phyloP scores from a whole-genome alignment of 2,329 filamentous ascomycete species.

The Beauveria brongniartii region DNA sequence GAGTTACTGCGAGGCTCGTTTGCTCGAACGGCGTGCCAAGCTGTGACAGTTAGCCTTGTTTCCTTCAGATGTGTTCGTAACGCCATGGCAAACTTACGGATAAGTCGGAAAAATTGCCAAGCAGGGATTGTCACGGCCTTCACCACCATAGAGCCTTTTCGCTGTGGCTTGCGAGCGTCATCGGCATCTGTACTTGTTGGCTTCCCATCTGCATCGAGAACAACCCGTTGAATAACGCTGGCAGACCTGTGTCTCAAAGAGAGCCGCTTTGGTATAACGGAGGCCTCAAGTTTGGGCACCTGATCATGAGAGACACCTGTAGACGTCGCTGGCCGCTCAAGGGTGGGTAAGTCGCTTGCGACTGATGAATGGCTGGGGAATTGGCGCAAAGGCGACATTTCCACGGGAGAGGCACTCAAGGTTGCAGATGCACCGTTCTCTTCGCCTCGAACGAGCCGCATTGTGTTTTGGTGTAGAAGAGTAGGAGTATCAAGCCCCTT shows the following conservation, averaged over 20 bases:
- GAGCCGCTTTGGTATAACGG: constrained; percentile 25
- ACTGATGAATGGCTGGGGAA: constrained; percentile 5
- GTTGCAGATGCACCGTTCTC: constrained; percentile 25
- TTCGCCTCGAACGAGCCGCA: constrained; percentile 27
- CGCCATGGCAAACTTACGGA: constrained; percentile 53
- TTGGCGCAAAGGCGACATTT: constrained; percentile 18
- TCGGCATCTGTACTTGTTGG: constrained; percentile 32
- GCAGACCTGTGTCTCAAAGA: constrained; percentile 39
- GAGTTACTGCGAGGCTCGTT: constrained; percentile 54
- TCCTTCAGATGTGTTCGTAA: not conserved
- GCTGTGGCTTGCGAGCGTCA: constrained; percentile 35
- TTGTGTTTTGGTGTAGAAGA: constrained; percentile 23
- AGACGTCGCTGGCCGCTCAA: constrained; percentile 1
- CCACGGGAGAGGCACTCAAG: constrained; percentile 25
- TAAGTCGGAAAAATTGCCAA: constrained; percentile 93
- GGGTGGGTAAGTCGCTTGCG: not conserved
- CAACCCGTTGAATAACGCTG: constrained; percentile 54
- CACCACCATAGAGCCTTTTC: constrained; percentile 40
- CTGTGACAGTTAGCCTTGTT: constrained; percentile 38
- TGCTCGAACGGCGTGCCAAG: constrained; percentile 68
- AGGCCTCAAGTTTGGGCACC: constrained; percentile 10
- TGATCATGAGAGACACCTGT: not conserved
- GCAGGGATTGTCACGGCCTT: constrained; percentile 93
- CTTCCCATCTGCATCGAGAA: constrained; percentile 44
- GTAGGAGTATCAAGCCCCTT: constrained; percentile 17